These are phyloP conservation scores for Luffa acutangula DNA, from an alignment of 306 rosid genomes.

Conservation along the genomic window DNA sequence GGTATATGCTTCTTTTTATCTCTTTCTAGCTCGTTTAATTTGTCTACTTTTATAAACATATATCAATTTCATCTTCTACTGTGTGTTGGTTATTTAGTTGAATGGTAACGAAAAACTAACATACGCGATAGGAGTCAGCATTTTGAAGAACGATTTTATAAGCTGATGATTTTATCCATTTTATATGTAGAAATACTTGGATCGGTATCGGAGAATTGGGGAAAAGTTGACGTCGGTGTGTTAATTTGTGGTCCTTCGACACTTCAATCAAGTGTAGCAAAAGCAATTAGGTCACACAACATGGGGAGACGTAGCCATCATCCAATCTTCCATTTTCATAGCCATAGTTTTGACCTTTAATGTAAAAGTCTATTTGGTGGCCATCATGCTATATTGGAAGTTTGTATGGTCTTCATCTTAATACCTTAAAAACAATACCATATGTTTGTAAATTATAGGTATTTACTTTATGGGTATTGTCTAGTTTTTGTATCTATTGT, in stretches of 20 bases:
- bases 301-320: conserved; percentile 34
- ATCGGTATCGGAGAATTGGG: conserved; percentile 47
- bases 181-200: conserved; percentile 52
- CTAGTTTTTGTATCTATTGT: too few species aligned
- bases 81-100: not conserved
- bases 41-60: not conserved
- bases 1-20: conserved; percentile 21
- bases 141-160: not conserved
- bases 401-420: not conserved
- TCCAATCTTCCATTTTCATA: conserved; percentile 79
- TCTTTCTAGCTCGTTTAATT: not conserved
- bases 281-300: conserved; percentile 64
- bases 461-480: not conserved
- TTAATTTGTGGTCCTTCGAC: conserved; percentile 88
- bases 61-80: not conserved
- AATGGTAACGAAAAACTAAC: not conserved
- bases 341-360: conserved; percentile 87
- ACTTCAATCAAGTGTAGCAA: conserved; percentile 71
- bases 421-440: not conserved
- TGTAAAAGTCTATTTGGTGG: not conserved
- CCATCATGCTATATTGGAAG: not conserved
- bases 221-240: conserved; percentile 58
- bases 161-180: not conserved
- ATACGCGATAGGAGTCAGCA: not conserved
- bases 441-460: not conserved